Evolutionary conservation across 1,139 yeast species (phyloP), one percentile per base, ranked within the genome.

Genomic region (Nadsonia starkeyi-henricii): DNA sequence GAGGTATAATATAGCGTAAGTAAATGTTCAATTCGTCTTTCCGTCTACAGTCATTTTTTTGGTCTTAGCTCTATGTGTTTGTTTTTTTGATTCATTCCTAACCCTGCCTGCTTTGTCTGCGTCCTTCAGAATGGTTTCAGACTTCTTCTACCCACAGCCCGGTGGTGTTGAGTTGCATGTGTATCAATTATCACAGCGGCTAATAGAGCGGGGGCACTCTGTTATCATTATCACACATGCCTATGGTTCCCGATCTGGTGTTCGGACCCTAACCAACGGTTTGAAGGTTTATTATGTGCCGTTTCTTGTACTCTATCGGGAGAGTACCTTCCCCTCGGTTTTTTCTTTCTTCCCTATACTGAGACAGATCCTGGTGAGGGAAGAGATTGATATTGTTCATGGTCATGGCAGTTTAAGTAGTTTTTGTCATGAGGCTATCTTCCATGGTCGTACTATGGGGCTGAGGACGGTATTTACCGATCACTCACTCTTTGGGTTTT

Each of bases 81-180:
- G 18, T 26, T 41, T 21, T 23, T 5, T 5, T 9, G 28, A 5
- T 23, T 23, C 9, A 23, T 23, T 23, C 8, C 5, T 5, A 5
- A 9, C 9, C 5, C 28, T 23, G 28, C 28, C 9, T 23, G 28
- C 28, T 23, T 23, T 23, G 28, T 23, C 8, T 23, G 5, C 9
- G 28, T 23, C 8, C 8, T 23, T 9, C 18, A 57, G 60, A 13
- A 89, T 91, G 96, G 85, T 89, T 2, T 83, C 95, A 43, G 99
- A 93, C 66, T 93, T 88, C 71, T 93, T 91, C 77, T 93, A 84
- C 65, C 99, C 99, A 19, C 98, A 93, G 62, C 83, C 96, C 0
- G 99, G 99, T 1, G 99, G 99, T 8, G 93, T 93, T 2, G 99
- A 93, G 63, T 79, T 91, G 53, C 98, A 93, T 62, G 86, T 91